phyloP scores from a whole-genome alignment of 441 rosid species.

The Aleurites moluccanus region DNA sequence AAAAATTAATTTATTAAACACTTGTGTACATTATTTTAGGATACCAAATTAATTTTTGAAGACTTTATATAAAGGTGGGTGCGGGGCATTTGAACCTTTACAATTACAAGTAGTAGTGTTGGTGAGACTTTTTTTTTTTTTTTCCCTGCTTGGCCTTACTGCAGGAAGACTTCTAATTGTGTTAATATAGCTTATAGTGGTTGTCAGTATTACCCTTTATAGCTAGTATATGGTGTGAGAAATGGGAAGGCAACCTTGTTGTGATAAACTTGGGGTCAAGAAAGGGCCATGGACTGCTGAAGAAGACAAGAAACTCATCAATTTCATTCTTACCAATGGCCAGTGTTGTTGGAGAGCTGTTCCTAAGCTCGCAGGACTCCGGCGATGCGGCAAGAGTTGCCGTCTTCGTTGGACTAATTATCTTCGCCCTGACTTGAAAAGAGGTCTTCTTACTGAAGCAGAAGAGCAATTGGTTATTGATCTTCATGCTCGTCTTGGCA shows the following conservation, averaged over 20 bases:
- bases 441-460: constrained; percentile 82
- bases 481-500: constrained; percentile 94
- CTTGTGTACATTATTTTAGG: background rate
- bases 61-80: constrained; percentile 50
- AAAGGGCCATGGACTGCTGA: constrained; percentile 99
- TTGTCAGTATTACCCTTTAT: background rate
- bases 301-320: constrained; percentile 94
- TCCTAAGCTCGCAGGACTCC: constrained; percentile 91
- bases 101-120: constrained; percentile 25
- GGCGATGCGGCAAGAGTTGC: constrained; percentile 96
- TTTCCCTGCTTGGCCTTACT: constrained; percentile 15
- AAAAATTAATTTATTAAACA: background rate
- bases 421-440: constrained; percentile 89
- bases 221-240: constrained; percentile 10
- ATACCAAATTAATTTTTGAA: constrained; percentile 12
- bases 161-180: background rate
- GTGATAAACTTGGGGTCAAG: constrained; percentile 94
- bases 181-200: background rate
- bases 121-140: constrained; percentile 25
- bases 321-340: constrained; percentile 91
- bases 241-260: constrained; percentile 97
- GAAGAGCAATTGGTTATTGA: constrained; percentile 92
- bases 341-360: constrained; percentile 98
- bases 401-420: constrained; percentile 94
- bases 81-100: constrained; percentile 43